phyloP scores from a whole-genome alignment of 331 rosid genomes.

The Quercus phellos region DNA sequence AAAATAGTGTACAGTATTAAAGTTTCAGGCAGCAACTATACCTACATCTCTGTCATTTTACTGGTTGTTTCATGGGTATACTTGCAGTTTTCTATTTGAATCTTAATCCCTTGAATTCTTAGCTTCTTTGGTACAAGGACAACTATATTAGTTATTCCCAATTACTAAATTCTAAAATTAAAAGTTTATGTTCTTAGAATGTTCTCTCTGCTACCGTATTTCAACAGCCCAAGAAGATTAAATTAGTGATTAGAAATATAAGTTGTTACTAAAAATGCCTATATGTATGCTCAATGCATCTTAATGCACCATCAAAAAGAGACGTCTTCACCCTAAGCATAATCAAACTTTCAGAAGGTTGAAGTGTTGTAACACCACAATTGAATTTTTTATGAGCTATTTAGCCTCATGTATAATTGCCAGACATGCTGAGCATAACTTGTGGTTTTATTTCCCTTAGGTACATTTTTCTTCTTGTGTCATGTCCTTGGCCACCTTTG shows the following conservation, averaged over 20 bases:
- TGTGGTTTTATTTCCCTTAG: neutral
- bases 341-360: neutral
- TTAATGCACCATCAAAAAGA: neutral
- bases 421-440: neutral
- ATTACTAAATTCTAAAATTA: neutral
- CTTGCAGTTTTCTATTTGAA: neutral
- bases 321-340: neutral
- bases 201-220: neutral
- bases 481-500: neutral
- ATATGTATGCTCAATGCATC: neutral
- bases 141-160: neutral
- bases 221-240: neutral
- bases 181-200: neutral
- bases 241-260: neutral
- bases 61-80: neutral
- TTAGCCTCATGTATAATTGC: neutral
- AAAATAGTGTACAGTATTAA: neutral
- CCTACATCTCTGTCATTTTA: neutral
- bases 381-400: neutral
- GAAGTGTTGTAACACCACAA: neutral
- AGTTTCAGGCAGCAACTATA: neutral
- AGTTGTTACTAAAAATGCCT: neutral
- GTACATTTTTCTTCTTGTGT: constrained; percentile 4
- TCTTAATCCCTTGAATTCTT: neutral
- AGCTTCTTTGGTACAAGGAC: constrained; percentile 1